phyloP scores from a whole-genome alignment of 306 rosid genomes.

The Cucumis cinereus region DNA sequence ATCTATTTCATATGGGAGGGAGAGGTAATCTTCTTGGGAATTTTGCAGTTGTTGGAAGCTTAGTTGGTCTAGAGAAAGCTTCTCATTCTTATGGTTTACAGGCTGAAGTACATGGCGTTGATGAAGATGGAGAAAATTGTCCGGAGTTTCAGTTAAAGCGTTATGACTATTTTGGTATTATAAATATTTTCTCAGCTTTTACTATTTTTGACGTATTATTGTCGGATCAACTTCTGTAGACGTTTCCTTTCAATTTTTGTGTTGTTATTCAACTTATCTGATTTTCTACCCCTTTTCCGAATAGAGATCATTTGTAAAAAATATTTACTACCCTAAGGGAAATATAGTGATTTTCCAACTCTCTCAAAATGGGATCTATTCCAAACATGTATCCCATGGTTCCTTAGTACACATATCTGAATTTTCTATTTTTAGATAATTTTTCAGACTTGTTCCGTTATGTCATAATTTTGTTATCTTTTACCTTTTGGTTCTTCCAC shows the following conservation, averaged over 20 bases:
- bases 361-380: no score
- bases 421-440: no score
- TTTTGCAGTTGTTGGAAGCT: neutral
- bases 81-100: slow-evolving; percentile 20
- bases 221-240: neutral
- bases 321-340: neutral
- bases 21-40: slow-evolving; percentile 41
- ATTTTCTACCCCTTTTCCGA: neutral
- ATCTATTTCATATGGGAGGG: slow-evolving; percentile 88
- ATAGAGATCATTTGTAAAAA: neutral
- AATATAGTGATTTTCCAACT: no score
- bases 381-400: no score
- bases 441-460: no score
- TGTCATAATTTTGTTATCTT: neutral
- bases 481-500: neutral
- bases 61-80: neutral
- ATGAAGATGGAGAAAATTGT: slow-evolving; percentile 39
- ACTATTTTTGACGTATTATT: neutral
- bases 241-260: neutral
- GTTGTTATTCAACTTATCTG: neutral
- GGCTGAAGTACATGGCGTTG: slow-evolving; percentile 63
- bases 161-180: slow-evolving; percentile 83
- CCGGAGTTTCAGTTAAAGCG: slow-evolving; percentile 61
- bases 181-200: slow-evolving; percentile 13
- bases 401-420: no score